Base-by-base conservation (phyloP, 2,329 filamentous ascomycete genomes). In the Fusarium oxysporum region DNA sequence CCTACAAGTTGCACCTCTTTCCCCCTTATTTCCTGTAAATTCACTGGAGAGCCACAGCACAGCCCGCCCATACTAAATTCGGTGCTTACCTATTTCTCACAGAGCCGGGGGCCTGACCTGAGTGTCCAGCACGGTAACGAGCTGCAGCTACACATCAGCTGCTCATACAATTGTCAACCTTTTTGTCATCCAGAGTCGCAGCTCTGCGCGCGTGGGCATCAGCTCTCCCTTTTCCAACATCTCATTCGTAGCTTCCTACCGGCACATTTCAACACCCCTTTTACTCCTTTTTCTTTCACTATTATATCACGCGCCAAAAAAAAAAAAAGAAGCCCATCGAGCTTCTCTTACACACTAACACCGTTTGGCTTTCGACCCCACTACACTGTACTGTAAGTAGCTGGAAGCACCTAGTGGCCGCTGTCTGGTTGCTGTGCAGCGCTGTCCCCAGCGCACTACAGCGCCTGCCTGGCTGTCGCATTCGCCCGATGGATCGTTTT, bases 121-220 rank as follows among this genome's bases (percentile, higher is more conserved):
- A 45, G 35, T 50, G 55, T 68, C 30, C 37, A 28, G 13, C 33
- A 54, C 7, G 33, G 16, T 14, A 64, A 37, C 25, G 41, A 54
- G n/a, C 64, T 68, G n/a, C 21, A 44, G 47, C 16, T 62, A 60
- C 53, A 44, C 48, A 72, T 73, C 70, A 73, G 70, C 65, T 73
- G 65, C 70, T 54, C 61, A 44, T 61, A 55, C 41, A 62, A 40
- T 19, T 28, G 44, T 53, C 53, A 38, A 44, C 53, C 40, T 25
- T 57, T 57, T 67, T 19, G 50, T 66, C 70, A 68, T 73, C 67
- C 54, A 47, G 19, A 56, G 21, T 63, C 70, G 30, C 58, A 70
- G 57, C 69, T 66, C 55, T 54, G 43, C 53, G 50, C 62, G 45
- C 32, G 51, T 71, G 70, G 50, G 70, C 65, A 57, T 47, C 28